Conservation (phyloP, 805 yeast genomes). For the Nadsonia fulvescens region DNA sequence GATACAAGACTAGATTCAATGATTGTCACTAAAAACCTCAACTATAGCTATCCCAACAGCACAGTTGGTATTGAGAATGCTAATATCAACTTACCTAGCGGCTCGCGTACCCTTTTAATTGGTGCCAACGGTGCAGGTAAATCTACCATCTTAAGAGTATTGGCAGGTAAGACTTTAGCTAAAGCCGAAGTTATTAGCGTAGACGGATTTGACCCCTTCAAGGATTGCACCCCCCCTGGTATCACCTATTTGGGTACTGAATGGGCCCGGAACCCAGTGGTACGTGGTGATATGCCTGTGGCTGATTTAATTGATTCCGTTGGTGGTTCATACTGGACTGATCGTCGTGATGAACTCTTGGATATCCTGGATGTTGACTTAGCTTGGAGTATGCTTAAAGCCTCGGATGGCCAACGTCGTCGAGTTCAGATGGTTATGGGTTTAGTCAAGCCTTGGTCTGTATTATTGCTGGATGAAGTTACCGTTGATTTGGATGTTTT, state of each 20-base stretch:
- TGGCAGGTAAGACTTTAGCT: conserved; percentile 85
- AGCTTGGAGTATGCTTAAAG: conserved; percentile 78
- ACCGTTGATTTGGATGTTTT: conserved; percentile 92
- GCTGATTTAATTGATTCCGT: conserved; percentile 57
- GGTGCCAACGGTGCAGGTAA: conserved; percentile 98
- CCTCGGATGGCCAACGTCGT: conserved; percentile 90
- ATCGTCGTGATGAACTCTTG: conserved; percentile 60
- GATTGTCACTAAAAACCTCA: conserved; percentile 43
- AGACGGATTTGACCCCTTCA: conserved; percentile 81
- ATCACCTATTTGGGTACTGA: conserved; percentile 84
- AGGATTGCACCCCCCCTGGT: conserved; percentile 26
- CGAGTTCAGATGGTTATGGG: conserved; percentile 93
- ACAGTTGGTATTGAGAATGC: conserved; percentile 54
- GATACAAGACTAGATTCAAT: conserved; percentile 8
- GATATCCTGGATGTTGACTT: conserved; percentile 72
- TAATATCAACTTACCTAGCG: conserved; percentile 42
- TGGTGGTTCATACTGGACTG: conserved; percentile 61
- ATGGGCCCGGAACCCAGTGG: conserved; percentile 87
- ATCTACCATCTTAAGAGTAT: conserved; percentile 63
- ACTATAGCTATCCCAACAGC: conserved; percentile 49
- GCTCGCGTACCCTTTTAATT: conserved; percentile 57
- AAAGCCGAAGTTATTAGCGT: conserved; percentile 49
- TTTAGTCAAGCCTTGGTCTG: conserved; percentile 73
- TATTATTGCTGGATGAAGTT: conserved; percentile 82
- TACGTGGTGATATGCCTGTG: conserved; percentile 83